Evolutionary conservation across 2,329 filamentous ascomycete genomes (phyloP).

Genomic region (Monascus ruber): DNA sequence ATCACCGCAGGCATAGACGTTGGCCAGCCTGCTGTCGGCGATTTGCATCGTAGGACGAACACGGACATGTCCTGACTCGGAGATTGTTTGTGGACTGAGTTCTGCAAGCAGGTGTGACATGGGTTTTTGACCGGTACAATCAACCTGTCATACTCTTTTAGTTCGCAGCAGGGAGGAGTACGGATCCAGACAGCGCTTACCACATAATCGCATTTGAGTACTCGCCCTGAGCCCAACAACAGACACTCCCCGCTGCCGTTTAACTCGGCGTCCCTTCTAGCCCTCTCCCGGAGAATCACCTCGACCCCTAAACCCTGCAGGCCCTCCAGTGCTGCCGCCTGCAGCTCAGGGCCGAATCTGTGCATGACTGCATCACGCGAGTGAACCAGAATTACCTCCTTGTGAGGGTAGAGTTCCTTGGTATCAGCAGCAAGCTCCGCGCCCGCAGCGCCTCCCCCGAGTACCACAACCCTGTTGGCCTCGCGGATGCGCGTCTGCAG

Average conservation of each 20-base stretch:
- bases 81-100: conserved; percentile 36
- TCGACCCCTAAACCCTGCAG: conserved; percentile 39
- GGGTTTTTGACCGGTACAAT: conserved; percentile 49
- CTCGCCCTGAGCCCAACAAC: conserved; percentile 34
- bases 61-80: conserved; percentile 39
- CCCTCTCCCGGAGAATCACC: conserved; percentile 42
- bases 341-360: conserved; percentile 36
- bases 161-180: conserved; percentile 1
- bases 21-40: conserved; percentile 33
- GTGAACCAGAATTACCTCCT: conserved; percentile 47
- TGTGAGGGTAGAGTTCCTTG: conserved; percentile 45
- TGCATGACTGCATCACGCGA: conserved; percentile 45
- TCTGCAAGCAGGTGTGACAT: conserved; percentile 39
- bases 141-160: conserved; percentile 32
- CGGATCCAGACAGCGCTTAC: conserved; percentile 21
- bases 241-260: conserved; percentile 24
- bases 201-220: conserved; percentile 40
- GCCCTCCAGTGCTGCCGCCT: conserved; percentile 27
- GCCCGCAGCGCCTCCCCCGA: conserved; percentile 51
- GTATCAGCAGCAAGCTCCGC: conserved; percentile 51
- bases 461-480: conserved; percentile 37
- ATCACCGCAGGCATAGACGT: conserved; percentile 55
- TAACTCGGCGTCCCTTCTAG: conserved; percentile 26
- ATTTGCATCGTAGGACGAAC: conserved; percentile 50
- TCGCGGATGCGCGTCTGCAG: conserved; percentile 38